phyloP scores from a whole-genome alignment of 805 yeast genomes.

The Isabelozyma rhagii region DNA sequence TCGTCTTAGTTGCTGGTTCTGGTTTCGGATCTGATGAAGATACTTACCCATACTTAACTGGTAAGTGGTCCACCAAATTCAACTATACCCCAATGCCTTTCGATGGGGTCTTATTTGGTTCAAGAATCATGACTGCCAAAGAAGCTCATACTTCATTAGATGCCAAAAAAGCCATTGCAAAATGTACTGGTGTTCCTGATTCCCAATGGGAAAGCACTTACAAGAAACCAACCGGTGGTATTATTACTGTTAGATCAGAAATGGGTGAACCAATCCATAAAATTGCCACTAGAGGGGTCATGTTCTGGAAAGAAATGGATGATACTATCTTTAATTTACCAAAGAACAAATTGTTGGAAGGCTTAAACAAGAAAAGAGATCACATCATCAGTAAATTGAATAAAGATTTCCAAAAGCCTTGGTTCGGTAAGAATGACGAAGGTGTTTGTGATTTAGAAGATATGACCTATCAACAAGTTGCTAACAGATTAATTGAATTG shows the following conservation, averaged over 20 bases:
- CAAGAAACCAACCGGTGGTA: constrained; percentile 95
- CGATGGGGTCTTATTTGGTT: constrained; percentile 94
- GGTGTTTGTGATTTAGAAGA: constrained; percentile 90
- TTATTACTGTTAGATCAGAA: constrained; percentile 93
- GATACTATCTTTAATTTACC: constrained; percentile 90
- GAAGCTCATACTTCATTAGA: constrained; percentile 93
- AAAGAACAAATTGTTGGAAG: constrained; percentile 79
- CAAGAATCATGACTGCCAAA: constrained; percentile 95
- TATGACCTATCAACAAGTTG: constrained; percentile 93
- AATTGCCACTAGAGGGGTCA: constrained; percentile 95
- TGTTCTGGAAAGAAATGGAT: constrained; percentile 97
- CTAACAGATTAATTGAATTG: constrained; percentile 81
- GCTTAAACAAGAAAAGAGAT: constrained; percentile 77
- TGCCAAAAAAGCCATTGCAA: constrained; percentile 89
- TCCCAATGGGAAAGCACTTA: constrained; percentile 90
- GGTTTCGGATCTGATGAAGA: constrained; percentile 98
- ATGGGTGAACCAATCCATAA: constrained; percentile 99
- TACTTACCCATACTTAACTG: constrained; percentile 96
- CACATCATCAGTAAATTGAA: constrained; percentile 82
- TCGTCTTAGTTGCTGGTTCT: constrained; percentile 92
- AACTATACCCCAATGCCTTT: constrained; percentile 98
- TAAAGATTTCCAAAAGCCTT: constrained; percentile 95
- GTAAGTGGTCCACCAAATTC: constrained; percentile 87
- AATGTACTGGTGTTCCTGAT: constrained; percentile 88
- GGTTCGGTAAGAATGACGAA: constrained; percentile 83